phyloP scores from a whole-genome alignment of 1,284 basidiomycete genomes.

The Boletellus sp. region DNA sequence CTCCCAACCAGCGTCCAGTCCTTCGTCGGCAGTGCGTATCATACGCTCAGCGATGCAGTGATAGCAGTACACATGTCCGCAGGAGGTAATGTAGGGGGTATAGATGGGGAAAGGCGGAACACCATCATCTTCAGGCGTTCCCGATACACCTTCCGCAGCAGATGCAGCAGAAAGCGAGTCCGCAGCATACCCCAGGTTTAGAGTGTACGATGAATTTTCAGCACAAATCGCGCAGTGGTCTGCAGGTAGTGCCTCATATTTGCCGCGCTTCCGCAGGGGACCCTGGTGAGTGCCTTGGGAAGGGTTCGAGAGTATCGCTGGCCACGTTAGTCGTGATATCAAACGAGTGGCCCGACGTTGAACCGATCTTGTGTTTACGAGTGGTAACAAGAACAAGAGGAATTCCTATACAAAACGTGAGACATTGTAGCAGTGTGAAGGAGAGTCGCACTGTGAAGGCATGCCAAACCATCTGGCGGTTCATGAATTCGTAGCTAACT shows the following conservation, averaged over 20 bases:
- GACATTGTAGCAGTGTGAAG: neutral
- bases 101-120: conserved; percentile 58
- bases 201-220: conserved; percentile 63
- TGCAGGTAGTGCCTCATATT: conserved; percentile 58
- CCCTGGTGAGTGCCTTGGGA: neutral
- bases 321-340: conserved; percentile 35
- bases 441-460: conserved; percentile 79
- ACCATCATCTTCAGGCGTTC: conserved; percentile 16
- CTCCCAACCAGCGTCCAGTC: conserved; percentile 64
- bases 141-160: conserved; percentile 5
- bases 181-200: conserved; percentile 52
- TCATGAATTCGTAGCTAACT: conserved; percentile 98
- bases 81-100: conserved; percentile 72
- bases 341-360: conserved; percentile 55
- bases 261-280: conserved; percentile 43
- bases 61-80: conserved; percentile 85
- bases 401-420: conserved; percentile 70
- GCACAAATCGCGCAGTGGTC: conserved; percentile 80
- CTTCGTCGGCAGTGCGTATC: conserved; percentile 67
- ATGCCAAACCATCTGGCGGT: conserved; percentile 99
- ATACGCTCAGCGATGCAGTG: conserved; percentile 82
- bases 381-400: conserved; percentile 86
- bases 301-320: conserved; percentile 13
- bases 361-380: conserved; percentile 67
- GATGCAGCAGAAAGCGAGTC: conserved; percentile 45